Base-by-base conservation (phyloP, 2,329 filamentous ascomycete genomes). In the Exserohilum rostratum region DNA sequence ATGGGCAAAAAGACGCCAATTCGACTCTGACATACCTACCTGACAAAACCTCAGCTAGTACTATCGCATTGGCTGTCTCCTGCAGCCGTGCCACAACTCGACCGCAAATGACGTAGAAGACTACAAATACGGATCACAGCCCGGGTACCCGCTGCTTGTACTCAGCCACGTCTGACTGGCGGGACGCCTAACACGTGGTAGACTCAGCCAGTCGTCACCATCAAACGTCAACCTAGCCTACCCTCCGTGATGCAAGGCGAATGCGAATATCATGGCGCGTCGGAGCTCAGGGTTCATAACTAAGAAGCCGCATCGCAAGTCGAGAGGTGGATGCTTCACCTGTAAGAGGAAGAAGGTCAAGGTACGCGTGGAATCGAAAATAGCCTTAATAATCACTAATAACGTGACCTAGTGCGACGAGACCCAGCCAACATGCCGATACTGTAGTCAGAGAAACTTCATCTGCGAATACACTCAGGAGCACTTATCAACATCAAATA, bases 341-440 rank as follows among this genome's bases (percentile, higher is more conserved):
- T 74, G 71, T 51, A 74, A 73, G 48, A 59, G 58, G 15, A 74
- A 71, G 59, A 74, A 71, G 52, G 67, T 73, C 9, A 74, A 74
- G 64, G 71, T 73, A 58, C 33, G 40, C n/a, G n/a, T n/a, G n/a
- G n/a, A n/a, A 20, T 29, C 33, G 13, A 25, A n/a, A n/a, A n/a
- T n/a, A n/a, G n/a, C n/a, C n/a, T 27, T 17, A 1, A 22, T 6
- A n/a, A 7, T 10, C 1, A 37, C 7, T 11, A 4, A 11, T 61
- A 27, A 58, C 45, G 0, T 30, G 6, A 29, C 10, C 9, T 31
- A 74, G 71, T 74, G 71, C 46, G 68, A 74, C 58, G 70, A 74
- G 52, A 20, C 34, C 5, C 61, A 62, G 13, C 71, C 69, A 22
- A 15, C 13, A 7, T 74, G 71, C 49, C 48, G 50, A 6, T 74